Base-by-base conservation (phyloP, 805 yeast species). In the Saccharomycopsis fermentans region DNA sequence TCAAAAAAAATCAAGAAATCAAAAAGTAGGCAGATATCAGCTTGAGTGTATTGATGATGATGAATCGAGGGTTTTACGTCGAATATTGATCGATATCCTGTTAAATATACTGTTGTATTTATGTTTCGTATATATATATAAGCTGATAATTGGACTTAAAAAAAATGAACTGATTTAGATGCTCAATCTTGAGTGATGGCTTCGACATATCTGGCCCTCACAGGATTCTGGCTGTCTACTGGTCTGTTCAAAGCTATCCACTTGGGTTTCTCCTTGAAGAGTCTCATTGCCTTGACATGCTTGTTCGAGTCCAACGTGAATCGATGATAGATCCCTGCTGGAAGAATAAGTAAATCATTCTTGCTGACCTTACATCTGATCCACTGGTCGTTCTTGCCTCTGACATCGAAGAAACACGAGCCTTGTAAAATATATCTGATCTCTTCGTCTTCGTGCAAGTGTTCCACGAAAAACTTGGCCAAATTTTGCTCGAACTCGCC, bases 361-460 rank as follows among this genome's bases (percentile, higher is more conserved):
- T 79, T 76, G 34, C 69, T 74, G 37, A 90, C 76, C 61, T 79
- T 78, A 59, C 85, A 78, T 60, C 98, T 80, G 58, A 92, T 77
- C 99, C 99, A 92, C 58, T 74, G 69, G 58, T 78, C 79, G 12
- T 77, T 67, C 32, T 73, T 67, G 66, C 81, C 85, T 64, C 96
- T 78, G 6, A 92, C 89, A 67, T 92, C 98, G 67, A 92, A 92
- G 71, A 79, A 92, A 0, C 99, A 98, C 58, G 83, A 86, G 11
- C 99, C 99, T 29, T 86, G 96, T 19, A 86, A 67, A 56, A 90
- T 82, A 72, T 90, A 92, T 64, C 99, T 77, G 68, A 92, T 92
- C 74, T 92, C 99, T 72, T 92, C 99, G 69, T 92, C 99, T 69
- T 92, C 98, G 69, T 92, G 99, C 57, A 90, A 76, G 71, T 92